phyloP scores from a whole-genome alignment of 257 asterid species.

The Nicotiana sylvestris region DNA sequence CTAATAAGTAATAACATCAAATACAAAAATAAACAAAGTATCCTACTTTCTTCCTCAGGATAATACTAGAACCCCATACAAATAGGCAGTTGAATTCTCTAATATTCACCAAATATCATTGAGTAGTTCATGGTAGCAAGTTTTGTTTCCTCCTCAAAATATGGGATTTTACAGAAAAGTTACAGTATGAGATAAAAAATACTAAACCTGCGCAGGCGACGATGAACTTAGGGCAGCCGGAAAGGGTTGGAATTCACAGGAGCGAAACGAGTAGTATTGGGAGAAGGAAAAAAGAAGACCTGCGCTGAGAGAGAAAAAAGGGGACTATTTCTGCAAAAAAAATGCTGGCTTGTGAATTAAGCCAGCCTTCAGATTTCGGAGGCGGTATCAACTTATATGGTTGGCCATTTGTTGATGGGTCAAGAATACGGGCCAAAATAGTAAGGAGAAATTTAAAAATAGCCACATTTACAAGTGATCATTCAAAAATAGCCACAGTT shows the following conservation, averaged over 20 bases:
- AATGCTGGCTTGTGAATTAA: background rate
- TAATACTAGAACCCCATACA: background rate
- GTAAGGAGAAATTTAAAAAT: too few relatives aligned
- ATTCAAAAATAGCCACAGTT: too few relatives aligned
- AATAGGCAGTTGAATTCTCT: background rate
- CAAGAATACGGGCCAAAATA: too few relatives aligned
- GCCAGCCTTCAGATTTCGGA: constrained; percentile 1
- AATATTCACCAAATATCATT: background rate
- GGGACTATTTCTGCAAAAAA: background rate
- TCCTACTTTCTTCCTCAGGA: background rate
- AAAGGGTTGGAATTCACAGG: background rate
- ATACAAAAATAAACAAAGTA: background rate
- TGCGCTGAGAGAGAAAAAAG: background rate
- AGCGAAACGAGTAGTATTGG: background rate
- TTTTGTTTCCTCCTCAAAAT: background rate
- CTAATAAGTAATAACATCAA: background rate
- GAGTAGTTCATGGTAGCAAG: background rate
- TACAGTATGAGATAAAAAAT: background rate
- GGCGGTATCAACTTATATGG: background rate
- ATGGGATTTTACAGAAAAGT: background rate
- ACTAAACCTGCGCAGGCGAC: background rate
- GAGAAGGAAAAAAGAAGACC: background rate
- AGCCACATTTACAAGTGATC: too few relatives aligned
- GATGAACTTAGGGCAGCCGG: background rate
- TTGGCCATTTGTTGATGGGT: too few relatives aligned